Conservation (phyloP, 2,329 filamentous ascomycete species). For the Verticillium alfalfae region DNA sequence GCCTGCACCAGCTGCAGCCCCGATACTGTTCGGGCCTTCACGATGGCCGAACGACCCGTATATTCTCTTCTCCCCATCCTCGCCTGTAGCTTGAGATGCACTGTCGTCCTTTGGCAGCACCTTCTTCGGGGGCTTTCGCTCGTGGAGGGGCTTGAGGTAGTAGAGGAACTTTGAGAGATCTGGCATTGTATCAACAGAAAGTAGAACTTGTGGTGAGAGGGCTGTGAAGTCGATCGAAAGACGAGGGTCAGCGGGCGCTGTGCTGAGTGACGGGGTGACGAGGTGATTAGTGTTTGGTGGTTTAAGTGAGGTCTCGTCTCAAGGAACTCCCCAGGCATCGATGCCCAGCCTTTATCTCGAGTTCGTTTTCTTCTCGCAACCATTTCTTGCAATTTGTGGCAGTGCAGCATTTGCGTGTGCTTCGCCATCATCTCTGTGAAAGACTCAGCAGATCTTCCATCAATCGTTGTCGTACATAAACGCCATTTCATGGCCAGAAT, state of each 20-base stretch:
- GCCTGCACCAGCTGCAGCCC: background rate
- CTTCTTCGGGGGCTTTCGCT: background rate
- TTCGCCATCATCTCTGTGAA: background rate
- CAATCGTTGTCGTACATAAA: background rate
- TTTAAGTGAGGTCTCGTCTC: no score
- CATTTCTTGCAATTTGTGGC: no score
- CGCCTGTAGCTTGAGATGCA: background rate
- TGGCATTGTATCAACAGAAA: background rate
- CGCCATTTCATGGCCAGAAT: background rate
- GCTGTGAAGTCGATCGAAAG: background rate
- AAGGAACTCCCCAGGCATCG: no score
- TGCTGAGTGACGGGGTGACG: no score
- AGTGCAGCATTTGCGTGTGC: background rate
- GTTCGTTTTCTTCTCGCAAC: no score
- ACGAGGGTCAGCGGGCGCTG: no score
- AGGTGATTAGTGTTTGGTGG: no score
- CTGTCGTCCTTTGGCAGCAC: background rate
- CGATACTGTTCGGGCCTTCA: background rate
- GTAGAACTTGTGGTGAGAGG: background rate
- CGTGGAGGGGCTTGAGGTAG: background rate
- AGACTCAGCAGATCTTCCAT: background rate
- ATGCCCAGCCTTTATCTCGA: no score
- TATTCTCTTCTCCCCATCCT: background rate
- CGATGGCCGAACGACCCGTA: background rate
- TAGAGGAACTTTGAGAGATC: background rate